Conservation (phyloP, 371 early-diverging fungal species). For the Mortierella sp. region DNA sequence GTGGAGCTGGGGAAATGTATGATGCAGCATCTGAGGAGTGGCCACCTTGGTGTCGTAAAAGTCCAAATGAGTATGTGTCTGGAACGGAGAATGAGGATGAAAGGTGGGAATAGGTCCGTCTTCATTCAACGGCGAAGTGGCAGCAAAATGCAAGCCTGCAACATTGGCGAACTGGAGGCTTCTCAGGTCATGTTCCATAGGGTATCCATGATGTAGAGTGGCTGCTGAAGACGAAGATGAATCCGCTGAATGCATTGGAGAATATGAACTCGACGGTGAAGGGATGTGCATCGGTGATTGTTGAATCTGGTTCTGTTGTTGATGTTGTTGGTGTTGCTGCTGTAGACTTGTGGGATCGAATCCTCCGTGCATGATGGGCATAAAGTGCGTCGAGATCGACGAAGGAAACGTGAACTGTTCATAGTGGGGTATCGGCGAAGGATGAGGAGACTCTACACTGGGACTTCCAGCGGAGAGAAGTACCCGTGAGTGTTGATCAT, state of each 20-base stretch:
- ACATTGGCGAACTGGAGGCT: slow-evolving; percentile 23
- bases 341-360: slow-evolving; percentile 30
- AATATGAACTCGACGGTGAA: slow-evolving; percentile 17
- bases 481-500: slow-evolving; percentile 7
- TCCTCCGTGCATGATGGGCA: slow-evolving; percentile 39
- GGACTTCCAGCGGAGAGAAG: slow-evolving; percentile 16
- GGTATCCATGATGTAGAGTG: slow-evolving; percentile 11
- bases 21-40: slow-evolving; percentile 27
- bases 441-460: slow-evolving; percentile 40
- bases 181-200: slow-evolving; percentile 2
- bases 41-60: slow-evolving; percentile 23
- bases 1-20: slow-evolving; percentile 18
- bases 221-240: slow-evolving; percentile 33
- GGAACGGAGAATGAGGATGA: slow-evolving; percentile 22
- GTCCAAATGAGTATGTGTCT: slow-evolving; percentile 13
- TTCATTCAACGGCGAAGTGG: slow-evolving; percentile 35
- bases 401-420: slow-evolving; percentile 42
- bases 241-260: slow-evolving; percentile 27
- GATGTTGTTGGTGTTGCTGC: slow-evolving; percentile 22
- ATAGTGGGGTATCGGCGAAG: slow-evolving; percentile 48
- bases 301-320: slow-evolving; percentile 12
- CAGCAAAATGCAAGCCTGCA: slow-evolving; percentile 13
- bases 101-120: slow-evolving; percentile 26
- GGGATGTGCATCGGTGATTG: slow-evolving; percentile 17
- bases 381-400: slow-evolving; percentile 50